Conservation (phyloP, 257 asterid genomes). For the Solanum piurae region DNA sequence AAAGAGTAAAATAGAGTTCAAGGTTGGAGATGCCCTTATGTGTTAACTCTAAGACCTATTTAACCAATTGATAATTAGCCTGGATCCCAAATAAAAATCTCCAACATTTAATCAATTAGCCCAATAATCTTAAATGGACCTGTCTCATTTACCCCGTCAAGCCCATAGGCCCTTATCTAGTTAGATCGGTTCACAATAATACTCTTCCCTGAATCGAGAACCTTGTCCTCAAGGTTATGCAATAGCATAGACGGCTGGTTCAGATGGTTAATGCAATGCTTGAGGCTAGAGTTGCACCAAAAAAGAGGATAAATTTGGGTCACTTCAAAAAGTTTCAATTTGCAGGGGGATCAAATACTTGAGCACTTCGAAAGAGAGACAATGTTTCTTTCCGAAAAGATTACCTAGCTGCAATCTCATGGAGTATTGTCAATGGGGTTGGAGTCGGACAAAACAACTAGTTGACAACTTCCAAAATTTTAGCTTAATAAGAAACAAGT, state of each 20-base stretch:
- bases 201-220: not conserved
- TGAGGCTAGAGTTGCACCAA: not conserved
- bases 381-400: not conserved
- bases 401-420: not conserved
- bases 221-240: not conserved
- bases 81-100: not conserved
- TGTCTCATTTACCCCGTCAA: not conserved
- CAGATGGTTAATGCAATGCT: not conserved
- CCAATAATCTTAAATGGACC: not conserved
- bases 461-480: too few relatives aligned
- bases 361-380: not conserved
- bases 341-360: not conserved
- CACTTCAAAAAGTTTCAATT: too few relatives aligned
- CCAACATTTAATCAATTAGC: not conserved
- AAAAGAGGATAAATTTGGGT: not conserved
- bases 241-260: not conserved
- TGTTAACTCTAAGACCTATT: not conserved
- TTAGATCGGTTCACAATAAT: not conserved
- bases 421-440: not conserved
- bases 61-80: too few relatives aligned
- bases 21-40: not conserved
- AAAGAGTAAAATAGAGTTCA: too few relatives aligned
- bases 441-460: not conserved
- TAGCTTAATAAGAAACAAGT: too few relatives aligned
- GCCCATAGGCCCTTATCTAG: not conserved